Percentiles rank a stretch among this genome's conserved stretches.
Evolutionary conservation across 208 protist genomes (phyloP).

Genomic region (Trypanosoma lewisi): DNA sequence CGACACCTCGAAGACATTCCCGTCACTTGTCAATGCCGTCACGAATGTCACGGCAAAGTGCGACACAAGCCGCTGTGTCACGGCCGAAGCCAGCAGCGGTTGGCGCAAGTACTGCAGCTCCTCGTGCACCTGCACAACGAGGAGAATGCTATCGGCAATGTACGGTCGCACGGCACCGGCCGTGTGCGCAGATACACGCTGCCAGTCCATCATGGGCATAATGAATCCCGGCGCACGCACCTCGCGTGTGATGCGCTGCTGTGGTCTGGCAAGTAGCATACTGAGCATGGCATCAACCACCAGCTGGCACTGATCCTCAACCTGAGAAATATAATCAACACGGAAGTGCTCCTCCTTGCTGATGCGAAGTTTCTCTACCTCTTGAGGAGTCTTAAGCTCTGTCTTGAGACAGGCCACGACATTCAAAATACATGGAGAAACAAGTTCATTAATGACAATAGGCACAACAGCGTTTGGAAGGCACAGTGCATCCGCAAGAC

Average conservation of each 20-base stretch:
- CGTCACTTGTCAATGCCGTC: slow-evolving; percentile 56
- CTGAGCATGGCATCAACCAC: slow-evolving; percentile 77
- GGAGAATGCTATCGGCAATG: slow-evolving; percentile 62
- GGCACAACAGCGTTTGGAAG: slow-evolving; percentile 61
- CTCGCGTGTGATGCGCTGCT: slow-evolving; percentile 72
- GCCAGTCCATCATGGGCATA: slow-evolving; percentile 79
- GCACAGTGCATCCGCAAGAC: slow-evolving; percentile 79
- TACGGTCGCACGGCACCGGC: slow-evolving; percentile 77
- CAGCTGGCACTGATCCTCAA: slow-evolving; percentile 84
- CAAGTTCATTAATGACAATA: slow-evolving; percentile 66
- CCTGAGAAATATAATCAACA: slow-evolving; percentile 46
- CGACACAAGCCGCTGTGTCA: slow-evolving; percentile 72
- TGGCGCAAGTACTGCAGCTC: slow-evolving; percentile 66
- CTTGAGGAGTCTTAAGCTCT: slow-evolving; percentile 25
- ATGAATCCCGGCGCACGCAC: slow-evolving; percentile 65
- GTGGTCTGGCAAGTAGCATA: slow-evolving; percentile 61
- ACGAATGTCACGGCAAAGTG: slow-evolving; percentile 69
- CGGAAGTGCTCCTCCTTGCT: slow-evolving; percentile 41
- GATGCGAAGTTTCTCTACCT: slow-evolving; percentile 24
- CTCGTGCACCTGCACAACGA: slow-evolving; percentile 72
- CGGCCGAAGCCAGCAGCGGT: slow-evolving; percentile 64
- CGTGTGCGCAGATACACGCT: slow-evolving; percentile 58
- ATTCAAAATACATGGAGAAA: slow-evolving; percentile 70
- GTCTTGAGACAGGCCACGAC: slow-evolving; percentile 42
- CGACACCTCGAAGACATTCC: slow-evolving; percentile 82